A percentile compares a stretch with the other conserved stretches of the same genome.
Conservation (phyloP, 139 green algal species). For the Micromonas commoda region DNA sequence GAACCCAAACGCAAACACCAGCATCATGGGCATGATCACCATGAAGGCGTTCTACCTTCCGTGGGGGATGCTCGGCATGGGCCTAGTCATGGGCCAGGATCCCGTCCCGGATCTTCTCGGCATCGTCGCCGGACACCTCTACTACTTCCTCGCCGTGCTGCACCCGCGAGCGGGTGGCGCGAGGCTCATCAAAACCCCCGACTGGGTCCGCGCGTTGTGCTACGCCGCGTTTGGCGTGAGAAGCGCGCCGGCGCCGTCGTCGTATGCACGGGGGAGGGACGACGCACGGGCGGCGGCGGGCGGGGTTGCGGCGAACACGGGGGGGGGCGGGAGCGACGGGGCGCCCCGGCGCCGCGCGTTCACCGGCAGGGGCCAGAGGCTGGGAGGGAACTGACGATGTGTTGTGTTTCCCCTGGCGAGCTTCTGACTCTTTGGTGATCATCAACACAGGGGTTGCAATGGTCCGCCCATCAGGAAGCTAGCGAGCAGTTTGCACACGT, state of each 20-base stretch:
- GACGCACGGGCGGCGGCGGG: no score
- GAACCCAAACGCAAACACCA: conserved; percentile 37
- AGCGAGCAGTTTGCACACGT: conserved; percentile 68
- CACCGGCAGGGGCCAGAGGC: no score
- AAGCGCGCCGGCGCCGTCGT: no score
- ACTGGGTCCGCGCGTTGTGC: background rate
- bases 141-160: conserved; percentile 49
- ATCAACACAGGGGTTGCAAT: conserved; percentile 64
- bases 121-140: conserved; percentile 53
- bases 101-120: conserved; percentile 45
- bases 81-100: conserved; percentile 43
- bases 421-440: no score
- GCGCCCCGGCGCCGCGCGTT: no score
- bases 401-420: no score
- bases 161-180: conserved; percentile 34
- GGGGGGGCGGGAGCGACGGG: no score
- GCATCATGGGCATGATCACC: conserved; percentile 48
- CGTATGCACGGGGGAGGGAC: no score
- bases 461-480: conserved; percentile 70
- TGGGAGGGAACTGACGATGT: no score
- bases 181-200: conserved; percentile 10
- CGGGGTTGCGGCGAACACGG: no score
- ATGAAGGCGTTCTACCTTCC: conserved; percentile 63
- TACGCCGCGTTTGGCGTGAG: background rate
- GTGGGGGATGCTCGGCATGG: conserved; percentile 53